Percentiles rank a stretch among this genome's conserved stretches.
phyloP scores from a whole-genome alignment of 345 rosid genomes.

The Raphanus sativus region DNA sequence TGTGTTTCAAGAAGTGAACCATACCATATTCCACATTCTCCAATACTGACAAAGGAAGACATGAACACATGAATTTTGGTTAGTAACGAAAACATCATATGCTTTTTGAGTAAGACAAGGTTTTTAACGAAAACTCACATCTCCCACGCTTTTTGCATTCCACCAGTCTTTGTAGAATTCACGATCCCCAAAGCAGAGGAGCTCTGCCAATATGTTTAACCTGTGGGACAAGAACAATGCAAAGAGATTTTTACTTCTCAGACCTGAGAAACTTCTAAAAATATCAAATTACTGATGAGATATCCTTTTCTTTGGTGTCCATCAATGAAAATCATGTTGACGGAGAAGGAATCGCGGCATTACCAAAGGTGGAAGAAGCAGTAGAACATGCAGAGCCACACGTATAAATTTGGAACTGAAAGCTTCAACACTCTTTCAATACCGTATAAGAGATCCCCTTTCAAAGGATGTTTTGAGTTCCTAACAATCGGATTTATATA shows the following conservation, averaged over 20 bases:
- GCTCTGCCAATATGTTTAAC: constrained; percentile 97
- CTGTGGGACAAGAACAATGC: constrained; percentile 42
- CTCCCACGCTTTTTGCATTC: constrained; percentile 96
- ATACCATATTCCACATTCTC: constrained; percentile 99
- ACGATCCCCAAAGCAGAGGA: constrained; percentile 93
- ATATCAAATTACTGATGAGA: background rate
- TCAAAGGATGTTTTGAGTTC: constrained; percentile 94
- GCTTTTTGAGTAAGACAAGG: background rate
- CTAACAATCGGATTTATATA: constrained; percentile 94
- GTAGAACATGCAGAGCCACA: constrained; percentile 99
- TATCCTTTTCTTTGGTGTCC: background rate
- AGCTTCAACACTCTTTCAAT: constrained; percentile 96
- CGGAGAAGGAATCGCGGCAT: constrained; percentile 23
- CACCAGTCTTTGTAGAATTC: constrained; percentile 99
- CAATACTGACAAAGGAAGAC: constrained; percentile 72
- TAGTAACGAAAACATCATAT: constrained; percentile 11
- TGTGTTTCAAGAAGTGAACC: constrained; percentile 37
- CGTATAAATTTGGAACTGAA: constrained; percentile 89
- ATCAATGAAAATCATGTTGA: background rate
- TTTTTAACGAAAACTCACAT: constrained; percentile 47
- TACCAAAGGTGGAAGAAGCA: constrained; percentile 97
- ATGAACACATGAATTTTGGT: constrained; percentile 34
- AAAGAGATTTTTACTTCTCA: too few relatives aligned
- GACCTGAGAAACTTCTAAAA: too few relatives aligned
- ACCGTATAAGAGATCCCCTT: constrained; percentile 79